A percentile compares a stretch with the other conserved stretches of the same genome.
Conservation (phyloP, 768 basidiomycete species). For the Suillus plorans region DNA sequence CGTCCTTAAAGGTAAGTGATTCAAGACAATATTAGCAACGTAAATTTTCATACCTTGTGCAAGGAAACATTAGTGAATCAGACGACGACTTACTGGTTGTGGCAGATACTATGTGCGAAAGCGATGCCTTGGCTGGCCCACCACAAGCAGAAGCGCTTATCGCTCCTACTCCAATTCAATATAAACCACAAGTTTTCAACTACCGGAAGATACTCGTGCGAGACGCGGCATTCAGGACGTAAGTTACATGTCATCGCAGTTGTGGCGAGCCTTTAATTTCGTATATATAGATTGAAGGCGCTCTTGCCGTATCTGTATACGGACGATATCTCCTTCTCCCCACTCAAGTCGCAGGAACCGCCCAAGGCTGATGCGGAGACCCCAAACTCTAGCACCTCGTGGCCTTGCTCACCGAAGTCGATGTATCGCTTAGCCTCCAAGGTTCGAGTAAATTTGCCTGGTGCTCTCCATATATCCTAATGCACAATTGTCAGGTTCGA, state of each 20-base stretch:
- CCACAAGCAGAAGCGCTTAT: neutral
- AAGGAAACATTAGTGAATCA: constrained; percentile 13
- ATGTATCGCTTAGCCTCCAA: constrained; percentile 42
- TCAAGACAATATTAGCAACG: neutral
- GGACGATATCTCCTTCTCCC: constrained; percentile 30
- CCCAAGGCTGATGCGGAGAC: neutral
- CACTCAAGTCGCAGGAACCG: constrained; percentile 25
- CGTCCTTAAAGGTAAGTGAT: neutral
- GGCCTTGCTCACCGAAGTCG: constrained; percentile 40
- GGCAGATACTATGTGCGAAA: constrained; percentile 3
- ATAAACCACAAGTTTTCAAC: constrained; percentile 11
- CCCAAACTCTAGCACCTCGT: neutral
- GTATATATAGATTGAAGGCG: constrained; percentile 33
- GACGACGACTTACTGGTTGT: neutral
- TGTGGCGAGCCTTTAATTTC: neutral
- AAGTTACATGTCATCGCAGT: neutral
- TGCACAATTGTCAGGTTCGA: constrained; percentile 16
- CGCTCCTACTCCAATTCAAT: constrained; percentile 5
- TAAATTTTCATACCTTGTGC: neutral
- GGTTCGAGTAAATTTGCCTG: constrained; percentile 17
- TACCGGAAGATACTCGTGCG: constrained; percentile 25
- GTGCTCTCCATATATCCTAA: neutral
- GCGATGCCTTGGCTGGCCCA: no score
- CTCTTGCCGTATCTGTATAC: constrained; percentile 42
- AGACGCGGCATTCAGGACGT: constrained; percentile 31